A percentile compares a stretch with the other conserved stretches of the same genome.
These are phyloP conservation scores for Beauveria sp. DNA, from an alignment of 2,329 filamentous ascomycete genomes.

Conservation along the genomic window DNA sequence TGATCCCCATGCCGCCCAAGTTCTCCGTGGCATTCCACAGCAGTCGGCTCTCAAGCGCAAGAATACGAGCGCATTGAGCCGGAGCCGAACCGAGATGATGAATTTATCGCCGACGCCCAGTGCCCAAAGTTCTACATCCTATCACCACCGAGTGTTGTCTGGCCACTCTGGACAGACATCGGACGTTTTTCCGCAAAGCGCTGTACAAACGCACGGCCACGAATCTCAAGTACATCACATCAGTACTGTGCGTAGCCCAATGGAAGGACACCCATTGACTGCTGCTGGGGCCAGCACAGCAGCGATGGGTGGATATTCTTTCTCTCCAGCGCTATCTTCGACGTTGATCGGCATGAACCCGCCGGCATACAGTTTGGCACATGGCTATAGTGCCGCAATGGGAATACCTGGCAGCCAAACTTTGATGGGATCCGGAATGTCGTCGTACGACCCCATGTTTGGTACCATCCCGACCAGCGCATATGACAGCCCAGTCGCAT, in stretches of 20 bases:
- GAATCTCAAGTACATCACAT: not conserved
- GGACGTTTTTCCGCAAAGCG: not conserved
- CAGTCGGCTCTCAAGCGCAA: constrained; percentile 43
- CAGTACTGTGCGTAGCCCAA: constrained; percentile 3
- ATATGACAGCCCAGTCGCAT: constrained; percentile 44
- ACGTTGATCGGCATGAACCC: constrained; percentile 22
- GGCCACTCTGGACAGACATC: not conserved
- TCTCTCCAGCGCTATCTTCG: constrained; percentile 17
- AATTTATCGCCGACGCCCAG: constrained; percentile 22
- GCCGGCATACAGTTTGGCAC: constrained; percentile 35
- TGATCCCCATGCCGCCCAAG: constrained; percentile 45
- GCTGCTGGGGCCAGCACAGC: not conserved
- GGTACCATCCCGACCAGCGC: constrained; percentile 45
- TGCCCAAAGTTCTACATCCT: constrained; percentile 18
- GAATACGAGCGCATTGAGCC: constrained; percentile 31
- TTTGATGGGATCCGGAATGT: constrained; percentile 10
- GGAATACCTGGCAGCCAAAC: constrained; percentile 24
- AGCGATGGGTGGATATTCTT: constrained; percentile 27
- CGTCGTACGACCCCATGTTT: constrained; percentile 52
- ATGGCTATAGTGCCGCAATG: constrained; percentile 28
- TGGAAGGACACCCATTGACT: constrained; percentile 1
- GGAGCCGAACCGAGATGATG: constrained; percentile 32
- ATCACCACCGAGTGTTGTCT: constrained; percentile 1
- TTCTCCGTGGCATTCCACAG: constrained; percentile 34
- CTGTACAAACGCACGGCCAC: not conserved